A percentile compares a stretch with the other conserved stretches of the same genome.
Conservation (phyloP, 345 rosid genomes). For the Microthlaspi erraticum region DNA sequence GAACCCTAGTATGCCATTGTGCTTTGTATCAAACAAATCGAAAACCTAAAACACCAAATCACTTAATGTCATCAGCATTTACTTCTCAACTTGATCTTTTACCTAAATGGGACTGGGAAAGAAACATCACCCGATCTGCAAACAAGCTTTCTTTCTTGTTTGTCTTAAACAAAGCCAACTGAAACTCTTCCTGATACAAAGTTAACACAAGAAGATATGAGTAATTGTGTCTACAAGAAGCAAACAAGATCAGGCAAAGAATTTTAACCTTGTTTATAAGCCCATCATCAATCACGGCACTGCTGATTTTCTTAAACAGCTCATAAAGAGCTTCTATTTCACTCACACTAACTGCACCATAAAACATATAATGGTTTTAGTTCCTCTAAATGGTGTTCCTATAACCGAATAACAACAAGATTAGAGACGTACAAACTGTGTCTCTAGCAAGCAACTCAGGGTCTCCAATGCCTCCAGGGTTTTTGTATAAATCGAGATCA, state of each 20-base stretch:
- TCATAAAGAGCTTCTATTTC: constrained; percentile 99
- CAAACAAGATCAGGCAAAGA: not conserved
- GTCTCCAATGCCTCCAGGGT: constrained; percentile 82
- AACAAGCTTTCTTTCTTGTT: constrained; percentile 97
- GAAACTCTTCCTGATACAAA: constrained; percentile 91
- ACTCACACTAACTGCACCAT: constrained; percentile 88
- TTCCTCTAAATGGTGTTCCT: not conserved
- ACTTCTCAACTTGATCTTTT: not conserved
- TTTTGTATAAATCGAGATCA: constrained; percentile 78
- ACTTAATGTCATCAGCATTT: not conserved
- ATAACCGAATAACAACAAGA: not conserved
- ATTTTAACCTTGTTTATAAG: constrained; percentile 83
- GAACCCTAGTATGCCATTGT: constrained; percentile 94
- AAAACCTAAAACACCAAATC: constrained; percentile 66
- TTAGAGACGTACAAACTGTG: constrained; percentile 79
- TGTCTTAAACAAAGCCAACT: constrained; percentile 93
- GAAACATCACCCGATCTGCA: constrained; percentile 85
- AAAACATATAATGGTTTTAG: constrained; percentile 17
- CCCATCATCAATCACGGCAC: constrained; percentile 98
- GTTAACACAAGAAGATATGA: constrained; percentile 11
- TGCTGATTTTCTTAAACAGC: constrained; percentile 98
- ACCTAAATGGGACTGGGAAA: not conserved
- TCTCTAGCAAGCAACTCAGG: constrained; percentile 95
- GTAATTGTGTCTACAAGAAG: not conserved
- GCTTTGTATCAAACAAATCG: constrained; percentile 95